phyloP scores from a whole-genome alignment of 202 grass and related monocot species.

The Sporobolus alterniflorus region DNA sequence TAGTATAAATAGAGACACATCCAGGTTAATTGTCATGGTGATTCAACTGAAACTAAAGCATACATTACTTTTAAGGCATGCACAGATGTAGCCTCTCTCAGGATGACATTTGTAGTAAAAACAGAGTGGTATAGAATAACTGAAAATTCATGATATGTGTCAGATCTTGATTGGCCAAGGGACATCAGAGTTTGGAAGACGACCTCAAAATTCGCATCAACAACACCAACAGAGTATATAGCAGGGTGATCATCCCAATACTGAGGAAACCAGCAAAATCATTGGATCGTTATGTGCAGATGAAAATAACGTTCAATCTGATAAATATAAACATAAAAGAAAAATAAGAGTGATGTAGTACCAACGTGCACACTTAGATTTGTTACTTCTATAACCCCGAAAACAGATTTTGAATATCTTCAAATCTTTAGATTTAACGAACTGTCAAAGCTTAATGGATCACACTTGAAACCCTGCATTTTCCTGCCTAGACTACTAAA shows the following conservation, averaged over 20 bases:
- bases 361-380: slow-evolving; percentile 7
- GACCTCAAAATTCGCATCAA: slow-evolving; percentile 82
- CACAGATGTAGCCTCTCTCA: slow-evolving; percentile 88
- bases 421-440: slow-evolving; percentile 39
- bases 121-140: slow-evolving; percentile 98
- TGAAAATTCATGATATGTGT: slow-evolving; percentile 57
- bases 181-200: slow-evolving; percentile 98
- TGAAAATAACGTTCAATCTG: slow-evolving; percentile 90
- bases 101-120: slow-evolving; percentile 80
- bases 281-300: slow-evolving; percentile 75
- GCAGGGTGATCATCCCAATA: slow-evolving; percentile 96
- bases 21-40: background rate
- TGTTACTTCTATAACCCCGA: background rate
- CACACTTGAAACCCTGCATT: slow-evolving; percentile 34
- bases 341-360: slow-evolving; percentile 18
- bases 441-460: too few species aligned
- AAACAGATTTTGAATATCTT: slow-evolving; percentile 14
- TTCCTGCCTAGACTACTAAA: too few species aligned
- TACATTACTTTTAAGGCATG: slow-evolving; percentile 99
- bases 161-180: slow-evolving; percentile 89
- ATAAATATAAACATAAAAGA: slow-evolving; percentile 15
- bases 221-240: slow-evolving; percentile 97
- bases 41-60: slow-evolving; percentile 62
- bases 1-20: slow-evolving; percentile 23
- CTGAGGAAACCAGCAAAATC: slow-evolving; percentile 49